These are phyloP conservation scores for Daldinia eschscholtzii DNA, from an alignment of 2,329 filamentous ascomycete species.

Conservation along the genomic window DNA sequence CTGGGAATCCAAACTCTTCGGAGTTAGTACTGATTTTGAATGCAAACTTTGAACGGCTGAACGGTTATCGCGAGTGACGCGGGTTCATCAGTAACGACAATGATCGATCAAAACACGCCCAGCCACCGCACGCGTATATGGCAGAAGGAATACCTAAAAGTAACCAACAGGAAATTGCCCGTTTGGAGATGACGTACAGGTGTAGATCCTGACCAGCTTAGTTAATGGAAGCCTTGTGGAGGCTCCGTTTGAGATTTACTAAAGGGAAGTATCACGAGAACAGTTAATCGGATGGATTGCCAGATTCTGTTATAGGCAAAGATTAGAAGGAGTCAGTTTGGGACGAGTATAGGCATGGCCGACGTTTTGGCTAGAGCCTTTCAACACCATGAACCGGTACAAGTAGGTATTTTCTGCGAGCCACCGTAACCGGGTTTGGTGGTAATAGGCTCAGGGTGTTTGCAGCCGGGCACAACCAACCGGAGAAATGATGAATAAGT, in stretches of 20 bases:
- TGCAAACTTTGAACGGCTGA: slow-evolving; percentile 14
- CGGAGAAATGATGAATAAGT: slow-evolving; percentile 36
- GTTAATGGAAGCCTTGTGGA: slow-evolving; percentile 38
- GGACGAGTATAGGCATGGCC: slow-evolving; percentile 40
- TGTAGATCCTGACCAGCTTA: slow-evolving; percentile 40
- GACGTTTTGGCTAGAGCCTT: slow-evolving; percentile 41
- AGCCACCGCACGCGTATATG: slow-evolving; percentile 39
- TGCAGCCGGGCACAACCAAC: slow-evolving; percentile 38
- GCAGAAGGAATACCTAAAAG: slow-evolving; percentile 23
- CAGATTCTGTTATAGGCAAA: slow-evolving; percentile 38
- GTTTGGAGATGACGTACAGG: slow-evolving; percentile 37
- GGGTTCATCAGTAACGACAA: slow-evolving; percentile 34
- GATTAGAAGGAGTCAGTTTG: slow-evolving; percentile 38
- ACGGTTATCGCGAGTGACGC: slow-evolving; percentile 26
- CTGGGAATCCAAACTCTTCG: slow-evolving; percentile 33
- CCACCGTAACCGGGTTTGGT: slow-evolving; percentile 29
- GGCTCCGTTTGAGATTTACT: slow-evolving; percentile 41
- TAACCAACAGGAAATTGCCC: slow-evolving; percentile 35
- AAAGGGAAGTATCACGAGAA: slow-evolving; percentile 36
- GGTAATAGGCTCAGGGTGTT: slow-evolving; percentile 38
- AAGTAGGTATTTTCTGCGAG: slow-evolving; percentile 27
- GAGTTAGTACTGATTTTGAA: slow-evolving; percentile 27
- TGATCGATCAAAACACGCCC: slow-evolving; percentile 33
- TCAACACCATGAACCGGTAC: slow-evolving; percentile 39
- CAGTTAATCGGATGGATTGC: slow-evolving; percentile 36